phyloP scores from a whole-genome alignment of 148 eudicot species.

The Persicaria tinctoria region DNA sequence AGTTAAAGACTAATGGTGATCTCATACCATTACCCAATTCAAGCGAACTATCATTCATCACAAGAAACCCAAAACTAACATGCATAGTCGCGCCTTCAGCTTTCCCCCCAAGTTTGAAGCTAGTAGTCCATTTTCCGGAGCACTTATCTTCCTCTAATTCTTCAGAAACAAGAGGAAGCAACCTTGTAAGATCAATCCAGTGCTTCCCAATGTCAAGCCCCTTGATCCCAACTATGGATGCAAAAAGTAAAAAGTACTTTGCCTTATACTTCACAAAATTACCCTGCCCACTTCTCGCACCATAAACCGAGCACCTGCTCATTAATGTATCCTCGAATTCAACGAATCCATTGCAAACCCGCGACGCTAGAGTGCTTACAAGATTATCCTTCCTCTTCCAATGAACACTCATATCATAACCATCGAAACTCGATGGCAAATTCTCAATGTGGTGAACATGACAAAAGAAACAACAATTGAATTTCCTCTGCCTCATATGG shows the following conservation, averaged over 20 bases:
- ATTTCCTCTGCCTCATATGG: constrained; percentile 33
- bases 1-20: constrained; percentile 22
- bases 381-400: constrained; percentile 54
- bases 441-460: constrained; percentile 66
- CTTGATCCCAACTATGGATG: constrained; percentile 36
- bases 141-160: constrained; percentile 61
- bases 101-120: constrained; percentile 63
- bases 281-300: constrained; percentile 43
- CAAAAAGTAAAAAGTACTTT: constrained; percentile 53
- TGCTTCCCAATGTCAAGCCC: constrained; percentile 64
- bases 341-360: constrained; percentile 40
- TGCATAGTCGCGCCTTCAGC: constrained; percentile 67
- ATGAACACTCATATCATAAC: constrained; percentile 35
- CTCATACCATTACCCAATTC: constrained; percentile 27
- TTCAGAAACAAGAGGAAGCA: constrained; percentile 76
- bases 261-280: constrained; percentile 68
- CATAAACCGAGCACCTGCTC: constrained; percentile 49
- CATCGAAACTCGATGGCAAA: constrained; percentile 39
- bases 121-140: constrained; percentile 75
- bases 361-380: constrained; percentile 33
- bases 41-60: constrained; percentile 29
- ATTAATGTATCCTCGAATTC: constrained; percentile 68
- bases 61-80: constrained; percentile 67
- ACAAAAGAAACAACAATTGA: constrained; percentile 57
- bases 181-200: constrained; percentile 70